Evolutionary conservation across 2,329 filamentous ascomycete species (phyloP).

Genomic region (Xylaria sp.): DNA sequence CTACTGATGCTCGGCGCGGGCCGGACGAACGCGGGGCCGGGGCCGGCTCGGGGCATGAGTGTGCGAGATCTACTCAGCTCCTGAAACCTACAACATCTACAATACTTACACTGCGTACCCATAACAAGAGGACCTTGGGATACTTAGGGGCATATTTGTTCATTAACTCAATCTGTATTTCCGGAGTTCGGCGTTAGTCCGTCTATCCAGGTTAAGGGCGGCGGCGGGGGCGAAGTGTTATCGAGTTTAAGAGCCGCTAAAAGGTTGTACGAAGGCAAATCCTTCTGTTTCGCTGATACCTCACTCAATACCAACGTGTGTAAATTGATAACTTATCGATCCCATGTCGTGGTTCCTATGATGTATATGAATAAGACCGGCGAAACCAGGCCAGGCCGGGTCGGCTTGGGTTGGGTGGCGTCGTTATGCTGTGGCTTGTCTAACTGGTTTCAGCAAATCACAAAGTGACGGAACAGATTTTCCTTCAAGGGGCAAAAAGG

Average conservation of each 20-base stretch:
- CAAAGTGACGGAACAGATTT: background rate
- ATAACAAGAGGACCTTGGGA: background rate
- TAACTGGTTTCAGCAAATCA: background rate
- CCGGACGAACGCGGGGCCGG: constrained; percentile 40
- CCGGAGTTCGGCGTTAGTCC: background rate
- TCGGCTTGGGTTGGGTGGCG: background rate
- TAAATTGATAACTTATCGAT: too few relatives aligned
- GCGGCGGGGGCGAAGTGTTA: background rate
- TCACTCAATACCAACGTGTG: background rate
- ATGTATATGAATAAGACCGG: background rate
- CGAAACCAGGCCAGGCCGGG: background rate
- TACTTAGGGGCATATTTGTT: background rate
- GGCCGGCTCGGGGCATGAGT: constrained; percentile 61
- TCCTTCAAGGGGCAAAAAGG: background rate
- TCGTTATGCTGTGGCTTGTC: background rate
- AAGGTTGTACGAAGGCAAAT: background rate
- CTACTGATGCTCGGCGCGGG: constrained; percentile 80
- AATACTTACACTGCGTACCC: background rate
- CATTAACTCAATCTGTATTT: background rate
- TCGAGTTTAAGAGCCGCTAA: background rate
- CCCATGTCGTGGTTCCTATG: background rate
- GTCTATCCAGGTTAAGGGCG: background rate
- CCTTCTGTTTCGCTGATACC: too few relatives aligned
- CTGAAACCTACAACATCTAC: constrained; percentile 38
- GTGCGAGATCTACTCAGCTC: constrained; percentile 66